Base-by-base conservation (phyloP, 345 rosid species). In the Zanthoxylum bungeanum region DNA sequence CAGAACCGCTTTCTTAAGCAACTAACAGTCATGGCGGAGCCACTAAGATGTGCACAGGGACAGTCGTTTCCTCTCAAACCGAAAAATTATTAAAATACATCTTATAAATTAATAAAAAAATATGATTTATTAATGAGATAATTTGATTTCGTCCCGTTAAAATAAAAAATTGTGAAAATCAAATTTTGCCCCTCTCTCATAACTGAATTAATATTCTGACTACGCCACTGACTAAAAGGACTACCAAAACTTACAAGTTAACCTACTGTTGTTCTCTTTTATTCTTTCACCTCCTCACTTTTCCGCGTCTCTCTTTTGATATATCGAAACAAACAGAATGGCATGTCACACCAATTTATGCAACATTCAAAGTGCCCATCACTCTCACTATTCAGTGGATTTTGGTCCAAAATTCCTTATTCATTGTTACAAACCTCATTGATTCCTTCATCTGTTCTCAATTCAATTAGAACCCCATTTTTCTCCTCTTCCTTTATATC, bases 261-360 rank as follows among this genome's bases (percentile, higher is more conserved):
- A n/a, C n/a, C n/a, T n/a, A n/a, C n/a, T n/a, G n/a, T n/a, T 21
- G 8, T 50, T 33, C 19, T 5, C 63, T 31, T 58, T 19, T 58
- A 17, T 31, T 7, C 24, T 53, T 65, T 76, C 75, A 70, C 74
- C 85, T 62, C 66, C 60, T 22, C 80, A 75, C 74, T 76, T 74
- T 64, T 73, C 85, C 74, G 76, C 80, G 76, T 82, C 71, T 28
- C 76, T 73, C 70, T 27, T 63, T 56, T 21, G 1, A 4, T 14
- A 4, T 16, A n/a, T 40, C 24, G 31, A 42, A 28, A 63, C 31
- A 61, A 37, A 37, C 30, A 24, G 3, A 19, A 30, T 49, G 69
- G 69, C 51, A 66, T 30, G 62, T 17, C 17, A 28, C 28, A 27
- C 39, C 63, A 37, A 52, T 7, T 68, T 63, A 3, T 17, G 30